Evolutionary conservation across 352 stramenopile species (phyloP).

Genomic region (Phytophthora pistaciae): DNA sequence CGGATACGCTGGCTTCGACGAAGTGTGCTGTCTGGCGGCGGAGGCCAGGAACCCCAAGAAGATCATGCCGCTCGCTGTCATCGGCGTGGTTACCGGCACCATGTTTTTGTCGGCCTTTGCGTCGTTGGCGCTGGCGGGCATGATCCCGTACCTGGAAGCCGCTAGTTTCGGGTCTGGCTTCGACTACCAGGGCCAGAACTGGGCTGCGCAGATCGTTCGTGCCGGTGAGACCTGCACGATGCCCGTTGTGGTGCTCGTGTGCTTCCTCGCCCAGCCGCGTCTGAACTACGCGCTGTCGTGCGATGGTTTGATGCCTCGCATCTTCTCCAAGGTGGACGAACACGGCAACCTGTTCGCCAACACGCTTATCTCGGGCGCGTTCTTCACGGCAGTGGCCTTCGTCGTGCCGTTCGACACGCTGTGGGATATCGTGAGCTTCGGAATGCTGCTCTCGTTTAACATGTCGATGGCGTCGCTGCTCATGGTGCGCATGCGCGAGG

Average conservation of each 20-base stretch:
- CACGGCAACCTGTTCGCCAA: conserved; percentile 87
- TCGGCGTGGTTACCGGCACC: conserved; percentile 82
- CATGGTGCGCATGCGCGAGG: conserved; percentile 69
- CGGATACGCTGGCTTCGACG: conserved; percentile 95
- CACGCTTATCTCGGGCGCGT: conserved; percentile 68
- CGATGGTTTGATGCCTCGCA: conserved; percentile 93
- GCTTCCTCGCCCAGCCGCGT: conserved; percentile 93
- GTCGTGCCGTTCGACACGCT: conserved; percentile 81
- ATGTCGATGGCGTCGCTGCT: conserved; percentile 83
- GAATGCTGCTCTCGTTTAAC: conserved; percentile 89
- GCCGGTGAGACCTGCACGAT: conserved; percentile 38
- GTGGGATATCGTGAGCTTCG: conserved; percentile 91
- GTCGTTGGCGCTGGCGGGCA: conserved; percentile 88
- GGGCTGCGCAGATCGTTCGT: conserved; percentile 57
- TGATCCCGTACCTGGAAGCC: conserved; percentile 57
- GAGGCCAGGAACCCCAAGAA: conserved; percentile 78
- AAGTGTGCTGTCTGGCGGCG: conserved; percentile 92
- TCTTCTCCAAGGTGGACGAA: conserved; percentile 89
- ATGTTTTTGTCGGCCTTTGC: conserved; percentile 80
- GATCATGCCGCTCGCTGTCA: conserved; percentile 85
- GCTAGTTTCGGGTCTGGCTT: conserved; percentile 59
- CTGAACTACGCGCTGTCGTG: conserved; percentile 94
- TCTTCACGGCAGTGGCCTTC: conserved; percentile 75
- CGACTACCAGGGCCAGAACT: conserved; percentile 46
- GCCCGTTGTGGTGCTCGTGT: conserved; percentile 95